Percentiles rank a stretch among this genome's conserved stretches.
phyloP scores from a whole-genome alignment of 1,139 yeast genomes.

The Williopsis jadinii region DNA sequence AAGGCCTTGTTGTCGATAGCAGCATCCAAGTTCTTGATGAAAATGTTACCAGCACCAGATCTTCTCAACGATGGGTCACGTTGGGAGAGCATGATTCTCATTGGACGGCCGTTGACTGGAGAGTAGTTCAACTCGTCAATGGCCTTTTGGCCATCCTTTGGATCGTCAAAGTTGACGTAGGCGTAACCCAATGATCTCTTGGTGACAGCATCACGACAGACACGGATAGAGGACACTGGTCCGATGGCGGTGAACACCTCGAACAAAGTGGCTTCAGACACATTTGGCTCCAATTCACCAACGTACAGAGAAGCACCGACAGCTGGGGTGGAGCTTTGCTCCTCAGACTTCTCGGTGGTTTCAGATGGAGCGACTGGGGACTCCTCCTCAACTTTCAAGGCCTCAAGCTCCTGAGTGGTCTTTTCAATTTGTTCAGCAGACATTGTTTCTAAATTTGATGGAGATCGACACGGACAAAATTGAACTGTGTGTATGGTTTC shows the following conservation, averaged over 20 bases:
- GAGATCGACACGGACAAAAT: not conserved
- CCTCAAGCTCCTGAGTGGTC: slow-evolving; percentile 32
- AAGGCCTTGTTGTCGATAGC: slow-evolving; percentile 98
- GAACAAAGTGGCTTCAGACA: slow-evolving; percentile 90
- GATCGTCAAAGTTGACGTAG: slow-evolving; percentile 90
- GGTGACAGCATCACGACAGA: slow-evolving; percentile 97
- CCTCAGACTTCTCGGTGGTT: slow-evolving; percentile 20
- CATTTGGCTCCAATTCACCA: slow-evolving; percentile 92
- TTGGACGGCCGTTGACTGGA: slow-evolving; percentile 90
- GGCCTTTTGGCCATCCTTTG: slow-evolving; percentile 90
- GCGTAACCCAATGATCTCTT: slow-evolving; percentile 98
- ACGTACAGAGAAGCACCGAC: slow-evolving; percentile 71
- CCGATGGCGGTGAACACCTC: slow-evolving; percentile 95
- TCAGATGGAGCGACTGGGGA: slow-evolving; percentile 6
- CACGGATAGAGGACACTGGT: slow-evolving; percentile 94
- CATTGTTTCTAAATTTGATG: slow-evolving; percentile 23
- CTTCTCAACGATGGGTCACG: slow-evolving; percentile 96
- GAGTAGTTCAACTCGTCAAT: slow-evolving; percentile 93
- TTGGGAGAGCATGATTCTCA: slow-evolving; percentile 99
- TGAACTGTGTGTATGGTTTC: slow-evolving; percentile 1
- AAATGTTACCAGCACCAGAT: slow-evolving; percentile 95
- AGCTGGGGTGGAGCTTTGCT: slow-evolving; percentile 26
- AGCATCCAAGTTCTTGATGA: slow-evolving; percentile 97
- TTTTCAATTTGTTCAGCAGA: slow-evolving; percentile 30
- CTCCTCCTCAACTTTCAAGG: slow-evolving; percentile 30